Evolutionary conservation across 1,284 basidiomycete genomes (phyloP).

Genomic region (Melampsora americana): DNA sequence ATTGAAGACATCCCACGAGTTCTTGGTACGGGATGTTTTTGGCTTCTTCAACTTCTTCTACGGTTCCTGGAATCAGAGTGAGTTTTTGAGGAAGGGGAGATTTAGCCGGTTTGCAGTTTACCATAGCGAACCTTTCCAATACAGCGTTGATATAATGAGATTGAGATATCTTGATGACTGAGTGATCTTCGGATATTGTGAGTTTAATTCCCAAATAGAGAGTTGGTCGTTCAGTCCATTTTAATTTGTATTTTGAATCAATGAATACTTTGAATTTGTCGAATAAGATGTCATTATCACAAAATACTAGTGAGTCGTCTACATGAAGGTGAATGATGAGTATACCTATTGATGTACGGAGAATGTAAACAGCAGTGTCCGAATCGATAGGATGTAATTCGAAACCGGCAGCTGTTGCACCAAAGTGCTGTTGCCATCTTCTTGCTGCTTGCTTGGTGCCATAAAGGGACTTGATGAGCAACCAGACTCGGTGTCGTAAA

Average conservation of each 20-base stretch:
- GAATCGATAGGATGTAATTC: too few relatives aligned
- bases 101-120: too few relatives aligned
- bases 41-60: too few relatives aligned
- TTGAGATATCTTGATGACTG: too few relatives aligned
- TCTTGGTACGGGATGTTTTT: background rate
- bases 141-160: too few relatives aligned
- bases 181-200: background rate
- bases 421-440: background rate
- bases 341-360: background rate
- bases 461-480: slow-evolving; percentile 11
- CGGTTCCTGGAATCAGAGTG: too few relatives aligned
- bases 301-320: background rate
- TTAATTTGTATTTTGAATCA: background rate
- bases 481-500: background rate
- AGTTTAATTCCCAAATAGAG: background rate
- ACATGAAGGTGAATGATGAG: background rate
- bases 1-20: too few relatives aligned
- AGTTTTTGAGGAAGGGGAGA: too few relatives aligned
- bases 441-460: slow-evolving; percentile 1
- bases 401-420: background rate
- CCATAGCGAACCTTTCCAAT: too few relatives aligned
- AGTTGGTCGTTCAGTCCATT: background rate
- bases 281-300: background rate
- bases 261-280: background rate
- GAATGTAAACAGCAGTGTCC: background rate